Conservation (phyloP, 768 basidiomycete species). For the Multifurca ochricompacta region DNA sequence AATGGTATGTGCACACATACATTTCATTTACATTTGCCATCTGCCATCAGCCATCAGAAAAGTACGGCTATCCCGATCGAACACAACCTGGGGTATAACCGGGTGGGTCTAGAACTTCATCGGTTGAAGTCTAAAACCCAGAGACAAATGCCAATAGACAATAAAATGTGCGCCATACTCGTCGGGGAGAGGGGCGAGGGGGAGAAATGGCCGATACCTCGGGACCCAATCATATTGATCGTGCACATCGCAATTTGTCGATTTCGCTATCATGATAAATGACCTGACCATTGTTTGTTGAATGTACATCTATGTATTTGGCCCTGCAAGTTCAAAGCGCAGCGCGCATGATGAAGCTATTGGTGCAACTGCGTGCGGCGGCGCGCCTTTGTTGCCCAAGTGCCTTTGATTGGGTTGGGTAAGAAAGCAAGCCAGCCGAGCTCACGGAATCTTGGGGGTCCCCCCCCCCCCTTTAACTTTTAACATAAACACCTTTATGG, state of each 20-base stretch:
- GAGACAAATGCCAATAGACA: background rate
- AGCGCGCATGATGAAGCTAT: no score
- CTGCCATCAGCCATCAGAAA: background rate
- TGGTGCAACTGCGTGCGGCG: no score
- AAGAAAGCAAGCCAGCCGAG: no score
- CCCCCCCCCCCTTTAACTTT: no score
- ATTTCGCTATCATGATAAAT: background rate
- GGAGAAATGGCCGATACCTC: no score
- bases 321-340: no score
- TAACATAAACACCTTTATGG: no score
- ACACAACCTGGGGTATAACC: background rate
- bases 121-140: background rate
- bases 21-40: background rate
- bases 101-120: conserved; percentile 3
- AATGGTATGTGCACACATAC: no score
- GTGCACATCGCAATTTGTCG: background rate
- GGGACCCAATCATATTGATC: background rate
- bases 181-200: no score
- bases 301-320: background rate
- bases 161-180: background rate
- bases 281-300: background rate
- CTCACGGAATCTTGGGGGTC: no score
- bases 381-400: no score
- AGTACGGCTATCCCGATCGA: background rate
- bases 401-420: no score